phyloP scores from a whole-genome alignment of 2,329 filamentous ascomycete genomes.

The Beauveria sp. region DNA sequence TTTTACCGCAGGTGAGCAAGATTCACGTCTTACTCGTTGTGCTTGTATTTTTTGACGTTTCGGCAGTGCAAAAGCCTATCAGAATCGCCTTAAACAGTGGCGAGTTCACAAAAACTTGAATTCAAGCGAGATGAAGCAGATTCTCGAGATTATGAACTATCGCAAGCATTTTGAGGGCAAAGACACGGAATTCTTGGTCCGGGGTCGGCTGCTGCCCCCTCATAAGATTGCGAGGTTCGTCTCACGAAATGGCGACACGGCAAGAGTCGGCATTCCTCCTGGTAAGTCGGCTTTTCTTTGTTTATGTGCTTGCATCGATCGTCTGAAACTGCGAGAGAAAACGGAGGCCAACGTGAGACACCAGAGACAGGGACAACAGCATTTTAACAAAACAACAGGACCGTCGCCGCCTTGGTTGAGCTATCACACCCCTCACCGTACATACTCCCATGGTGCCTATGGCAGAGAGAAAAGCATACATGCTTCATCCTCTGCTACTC shows the following conservation, averaged over 20 bases:
- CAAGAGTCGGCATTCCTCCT: neutral
- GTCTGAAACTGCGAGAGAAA: neutral
- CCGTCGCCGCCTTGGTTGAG: neutral
- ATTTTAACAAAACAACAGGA: neutral
- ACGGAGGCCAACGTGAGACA: neutral
- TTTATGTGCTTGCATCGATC: neutral
- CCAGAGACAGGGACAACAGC: neutral
- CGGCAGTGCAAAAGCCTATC: neutral
- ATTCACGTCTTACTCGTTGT: neutral
- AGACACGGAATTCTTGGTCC: neutral
- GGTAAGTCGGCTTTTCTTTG: neutral
- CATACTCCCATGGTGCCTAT: neutral
- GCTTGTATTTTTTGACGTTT: neutral
- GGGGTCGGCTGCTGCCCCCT: neutral
- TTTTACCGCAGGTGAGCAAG: slow-evolving; percentile 1
- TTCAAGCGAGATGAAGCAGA: neutral
- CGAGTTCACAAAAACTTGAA: neutral
- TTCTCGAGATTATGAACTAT: neutral
- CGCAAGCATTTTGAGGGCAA: neutral
- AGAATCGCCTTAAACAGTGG: neutral
- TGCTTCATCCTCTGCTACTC: neutral
- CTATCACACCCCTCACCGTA: neutral
- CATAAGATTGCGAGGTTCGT: neutral
- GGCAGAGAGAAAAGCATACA: neutral
- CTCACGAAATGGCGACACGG: neutral